A percentile compares a stretch with the other conserved stretches of the same genome.
These are phyloP conservation scores for Nymphaea colorata DNA, from an alignment of 164 flowering plant genomes.

Conservation along the genomic window DNA sequence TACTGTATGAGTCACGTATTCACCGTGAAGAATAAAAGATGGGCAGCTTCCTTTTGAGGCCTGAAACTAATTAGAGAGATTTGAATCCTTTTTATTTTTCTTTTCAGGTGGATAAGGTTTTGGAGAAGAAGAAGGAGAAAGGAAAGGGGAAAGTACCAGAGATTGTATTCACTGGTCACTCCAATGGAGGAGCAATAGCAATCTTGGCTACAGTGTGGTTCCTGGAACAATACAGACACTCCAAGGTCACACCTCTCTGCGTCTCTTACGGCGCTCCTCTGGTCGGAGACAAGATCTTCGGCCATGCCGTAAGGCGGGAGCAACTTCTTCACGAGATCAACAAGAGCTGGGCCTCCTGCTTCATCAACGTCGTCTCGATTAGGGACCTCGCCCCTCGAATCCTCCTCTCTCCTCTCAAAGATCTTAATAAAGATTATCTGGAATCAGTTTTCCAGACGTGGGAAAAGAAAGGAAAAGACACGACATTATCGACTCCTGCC, in stretches of 20 bases:
- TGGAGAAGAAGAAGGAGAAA: too few relatives aligned
- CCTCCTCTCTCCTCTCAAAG: slow-evolving; percentile 39
- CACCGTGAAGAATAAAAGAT: too few relatives aligned
- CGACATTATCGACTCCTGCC: neutral
- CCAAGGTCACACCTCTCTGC: slow-evolving; percentile 16
- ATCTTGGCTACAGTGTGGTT: slow-evolving; percentile 56
- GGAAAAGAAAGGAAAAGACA: slow-evolving; percentile 25
- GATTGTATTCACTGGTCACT: slow-evolving; percentile 70
- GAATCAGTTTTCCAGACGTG: slow-evolving; percentile 17
- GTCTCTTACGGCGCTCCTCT: slow-evolving; percentile 82
- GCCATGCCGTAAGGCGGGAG: slow-evolving; percentile 48
- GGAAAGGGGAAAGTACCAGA: slow-evolving; percentile 7
- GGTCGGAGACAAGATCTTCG: slow-evolving; percentile 35
- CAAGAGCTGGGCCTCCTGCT: slow-evolving; percentile 44
- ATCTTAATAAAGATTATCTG: slow-evolving; percentile 7
- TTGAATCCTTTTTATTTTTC: too few relatives aligned
- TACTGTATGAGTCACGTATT: too few relatives aligned
- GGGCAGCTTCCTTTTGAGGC: too few relatives aligned
- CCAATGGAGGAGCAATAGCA: slow-evolving; percentile 62
- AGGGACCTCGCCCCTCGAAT: slow-evolving; percentile 64
- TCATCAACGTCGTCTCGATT: slow-evolving; percentile 43
- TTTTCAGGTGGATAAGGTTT: too few relatives aligned
- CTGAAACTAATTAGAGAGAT: too few relatives aligned
- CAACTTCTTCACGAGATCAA: neutral
- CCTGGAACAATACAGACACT: slow-evolving; percentile 27